Percentiles rank a stretch among this genome's conserved stretches.
These are phyloP conservation scores for Thelonectria rubi DNA, from an alignment of 2,329 filamentous ascomycete genomes.

Conservation along the genomic window DNA sequence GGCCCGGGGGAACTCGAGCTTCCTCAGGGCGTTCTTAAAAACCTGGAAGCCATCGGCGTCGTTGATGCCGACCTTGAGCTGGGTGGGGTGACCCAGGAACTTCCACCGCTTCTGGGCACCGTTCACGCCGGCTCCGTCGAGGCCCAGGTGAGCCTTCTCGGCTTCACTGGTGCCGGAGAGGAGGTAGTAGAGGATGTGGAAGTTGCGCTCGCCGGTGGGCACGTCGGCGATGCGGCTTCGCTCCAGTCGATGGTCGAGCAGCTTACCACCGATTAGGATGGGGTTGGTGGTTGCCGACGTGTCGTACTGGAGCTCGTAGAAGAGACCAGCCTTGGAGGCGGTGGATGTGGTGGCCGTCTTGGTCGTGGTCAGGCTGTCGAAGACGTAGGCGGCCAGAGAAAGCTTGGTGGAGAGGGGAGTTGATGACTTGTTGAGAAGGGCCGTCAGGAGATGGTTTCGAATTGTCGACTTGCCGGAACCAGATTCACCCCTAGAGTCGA, in stretches of 20 bases:
- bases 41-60: conserved; percentile 95
- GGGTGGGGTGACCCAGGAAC: conserved; percentile 94
- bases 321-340: conserved; percentile 93
- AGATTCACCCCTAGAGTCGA: conserved; percentile 79
- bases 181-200: conserved; percentile 95
- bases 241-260: conserved; percentile 92
- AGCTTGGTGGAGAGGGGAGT: conserved; percentile 94
- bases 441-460: conserved; percentile 85
- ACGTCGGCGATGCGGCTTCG: conserved; percentile 90
- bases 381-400: conserved; percentile 92
- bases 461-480: conserved; percentile 96
- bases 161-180: conserved; percentile 89
- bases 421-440: conserved; percentile 87
- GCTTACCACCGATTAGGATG: conserved; percentile 89
- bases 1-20: conserved; percentile 89
- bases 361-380: conserved; percentile 95
- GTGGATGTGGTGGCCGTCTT: conserved; percentile 96
- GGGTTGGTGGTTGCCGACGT: conserved; percentile 85
- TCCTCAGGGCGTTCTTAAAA: conserved; percentile 94
- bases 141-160: conserved; percentile 85
- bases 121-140: conserved; percentile 63
- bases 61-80: conserved; percentile 96
- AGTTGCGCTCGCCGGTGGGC: conserved; percentile 94
- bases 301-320: conserved; percentile 97
- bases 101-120: conserved; percentile 83